Evolutionary conservation across 1,139 yeast species (phyloP).

Genomic region (Geotrichum fermentans): DNA sequence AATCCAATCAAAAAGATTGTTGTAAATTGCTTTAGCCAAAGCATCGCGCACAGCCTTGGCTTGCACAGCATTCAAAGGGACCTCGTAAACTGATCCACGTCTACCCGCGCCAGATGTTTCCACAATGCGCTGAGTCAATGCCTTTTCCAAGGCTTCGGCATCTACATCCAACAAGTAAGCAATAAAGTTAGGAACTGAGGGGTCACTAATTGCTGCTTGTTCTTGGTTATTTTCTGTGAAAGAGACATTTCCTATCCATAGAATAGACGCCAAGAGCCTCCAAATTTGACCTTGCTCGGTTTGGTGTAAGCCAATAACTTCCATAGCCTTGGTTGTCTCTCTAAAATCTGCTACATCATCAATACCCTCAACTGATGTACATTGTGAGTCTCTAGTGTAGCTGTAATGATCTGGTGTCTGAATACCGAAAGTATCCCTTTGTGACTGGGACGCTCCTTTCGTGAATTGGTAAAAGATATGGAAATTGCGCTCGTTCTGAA

Average conservation of each 20-base stretch:
- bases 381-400: slow-evolving; percentile 82
- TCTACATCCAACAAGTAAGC: slow-evolving; percentile 87
- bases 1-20: slow-evolving; percentile 93
- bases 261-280: slow-evolving; percentile 72
- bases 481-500: slow-evolving; percentile 87
- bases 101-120: slow-evolving; percentile 78
- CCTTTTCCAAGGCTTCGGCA: slow-evolving; percentile 57
- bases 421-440: slow-evolving; percentile 79
- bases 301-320: slow-evolving; percentile 73
- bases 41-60: slow-evolving; percentile 95
- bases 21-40: slow-evolving; percentile 89
- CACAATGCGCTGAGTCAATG: slow-evolving; percentile 74
- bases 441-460: slow-evolving; percentile 80
- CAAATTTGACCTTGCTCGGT: slow-evolving; percentile 88
- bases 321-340: slow-evolving; percentile 84
- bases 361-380: slow-evolving; percentile 80
- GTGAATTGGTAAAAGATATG: slow-evolving; percentile 96
- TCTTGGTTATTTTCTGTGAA: slow-evolving; percentile 81
- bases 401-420: slow-evolving; percentile 90
- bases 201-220: slow-evolving; percentile 74
- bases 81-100: slow-evolving; percentile 90
- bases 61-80: slow-evolving; percentile 85
- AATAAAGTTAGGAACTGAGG: slow-evolving; percentile 85
- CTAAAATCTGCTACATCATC: slow-evolving; percentile 75
- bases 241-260: slow-evolving; percentile 92